Conservation (phyloP, 192 early-diverging fungal genomes). For the Mortierella antarctica region DNA sequence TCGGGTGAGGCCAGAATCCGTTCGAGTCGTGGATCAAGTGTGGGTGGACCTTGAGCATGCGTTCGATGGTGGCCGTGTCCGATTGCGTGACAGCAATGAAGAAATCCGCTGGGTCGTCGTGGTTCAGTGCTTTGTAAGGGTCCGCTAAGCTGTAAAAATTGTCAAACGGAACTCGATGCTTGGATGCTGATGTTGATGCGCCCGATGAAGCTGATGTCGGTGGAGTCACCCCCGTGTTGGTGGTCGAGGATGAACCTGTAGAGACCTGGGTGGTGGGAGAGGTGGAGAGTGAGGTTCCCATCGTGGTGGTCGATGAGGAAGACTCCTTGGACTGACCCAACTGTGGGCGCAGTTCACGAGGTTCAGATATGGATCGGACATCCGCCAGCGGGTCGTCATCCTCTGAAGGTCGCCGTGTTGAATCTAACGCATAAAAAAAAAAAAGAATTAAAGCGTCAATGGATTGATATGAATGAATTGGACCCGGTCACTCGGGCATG, state of each 20-base stretch:
- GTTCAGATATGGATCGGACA: not conserved
- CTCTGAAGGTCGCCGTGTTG: not conserved
- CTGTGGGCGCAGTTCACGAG: slow-evolving; percentile 9
- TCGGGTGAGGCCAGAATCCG: slow-evolving; percentile 49
- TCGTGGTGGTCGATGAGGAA: slow-evolving; percentile 12
- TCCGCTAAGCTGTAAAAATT: slow-evolving; percentile 46
- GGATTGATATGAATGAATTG: not conserved
- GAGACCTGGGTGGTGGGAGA: slow-evolving; percentile 11
- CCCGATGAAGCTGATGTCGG: no score
- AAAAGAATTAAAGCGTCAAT: not conserved
- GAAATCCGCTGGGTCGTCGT: slow-evolving; percentile 39
- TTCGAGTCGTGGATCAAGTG: slow-evolving; percentile 39
- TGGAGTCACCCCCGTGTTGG: not conserved
- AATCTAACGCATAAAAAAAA: not conserved
- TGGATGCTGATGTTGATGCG: not conserved
- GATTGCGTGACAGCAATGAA: slow-evolving; percentile 35
- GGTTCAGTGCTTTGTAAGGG: slow-evolving; percentile 39
- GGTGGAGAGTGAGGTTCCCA: slow-evolving; percentile 15
- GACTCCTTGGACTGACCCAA: slow-evolving; percentile 28
- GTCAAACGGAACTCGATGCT: slow-evolving; percentile 21
- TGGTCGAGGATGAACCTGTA: not conserved
- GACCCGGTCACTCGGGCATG: not conserved
- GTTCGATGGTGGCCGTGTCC: slow-evolving; percentile 26
- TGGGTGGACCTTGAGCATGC: slow-evolving; percentile 36
- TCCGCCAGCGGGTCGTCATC: slow-evolving; percentile 3